Percentiles rank a stretch among this genome's conserved stretches.
These are phyloP conservation scores for Calonectria naviculata DNA, from an alignment of 2,329 filamentous ascomycete species.

Conservation along the genomic window DNA sequence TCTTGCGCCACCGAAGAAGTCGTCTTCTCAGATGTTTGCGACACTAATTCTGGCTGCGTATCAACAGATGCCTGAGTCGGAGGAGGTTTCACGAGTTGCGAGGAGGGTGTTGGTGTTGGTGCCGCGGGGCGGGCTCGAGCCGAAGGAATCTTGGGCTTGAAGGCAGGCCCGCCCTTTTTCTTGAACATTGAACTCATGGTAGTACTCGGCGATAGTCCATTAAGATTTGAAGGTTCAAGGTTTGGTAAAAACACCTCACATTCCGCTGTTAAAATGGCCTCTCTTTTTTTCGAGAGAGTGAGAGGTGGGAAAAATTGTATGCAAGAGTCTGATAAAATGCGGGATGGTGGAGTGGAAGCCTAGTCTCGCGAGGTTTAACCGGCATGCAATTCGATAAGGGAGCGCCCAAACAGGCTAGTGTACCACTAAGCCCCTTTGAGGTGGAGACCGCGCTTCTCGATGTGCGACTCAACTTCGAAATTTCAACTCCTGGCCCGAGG, in stretches of 20 bases:
- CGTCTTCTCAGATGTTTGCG: constrained; percentile 12
- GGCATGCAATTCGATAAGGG: constrained; percentile 47
- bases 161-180: constrained; percentile 70
- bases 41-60: constrained; percentile 16
- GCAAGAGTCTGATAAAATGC: constrained; percentile 39
- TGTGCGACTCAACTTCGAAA: constrained; percentile 58
- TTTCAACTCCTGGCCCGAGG: constrained; percentile 54
- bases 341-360: constrained; percentile 37
- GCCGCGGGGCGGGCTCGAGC: constrained; percentile 63
- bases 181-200: constrained; percentile 76
- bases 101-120: constrained; percentile 46
- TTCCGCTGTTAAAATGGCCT: constrained; percentile 18
- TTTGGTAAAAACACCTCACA: constrained; percentile 28
- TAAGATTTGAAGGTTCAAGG: constrained; percentile 17
- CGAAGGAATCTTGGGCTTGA: constrained; percentile 76
- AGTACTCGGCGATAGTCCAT: constrained; percentile 21
- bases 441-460: constrained; percentile 48
- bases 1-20: neutral
- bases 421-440: constrained; percentile 49
- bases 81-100: constrained; percentile 35
- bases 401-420: constrained; percentile 45
- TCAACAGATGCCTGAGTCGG: constrained; percentile 27
- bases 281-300: neutral
- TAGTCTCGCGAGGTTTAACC: constrained; percentile 47
- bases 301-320: constrained; percentile 30